phyloP scores from a whole-genome alignment of 2,329 filamentous ascomycete genomes.

The Fusarium hostae region DNA sequence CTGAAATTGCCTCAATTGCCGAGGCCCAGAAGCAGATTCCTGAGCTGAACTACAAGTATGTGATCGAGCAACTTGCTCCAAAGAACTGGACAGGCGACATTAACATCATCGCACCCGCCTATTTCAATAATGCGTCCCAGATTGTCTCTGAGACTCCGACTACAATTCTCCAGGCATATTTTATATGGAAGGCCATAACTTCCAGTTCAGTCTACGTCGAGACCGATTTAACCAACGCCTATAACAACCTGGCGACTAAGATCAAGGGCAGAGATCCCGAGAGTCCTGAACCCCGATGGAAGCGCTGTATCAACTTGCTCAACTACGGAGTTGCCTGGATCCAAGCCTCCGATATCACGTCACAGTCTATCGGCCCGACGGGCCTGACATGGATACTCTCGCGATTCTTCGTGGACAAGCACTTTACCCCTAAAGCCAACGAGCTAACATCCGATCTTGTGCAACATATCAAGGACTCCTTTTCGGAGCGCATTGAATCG shows the following conservation, averaged over 20 bases:
- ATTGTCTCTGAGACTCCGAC: background rate
- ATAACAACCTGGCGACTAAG: background rate
- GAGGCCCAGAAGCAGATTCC: background rate
- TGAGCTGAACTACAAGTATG: background rate
- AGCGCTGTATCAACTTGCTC: background rate
- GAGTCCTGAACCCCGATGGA: background rate
- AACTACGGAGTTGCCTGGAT: slow-evolving; percentile 5
- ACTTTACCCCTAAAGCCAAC: slow-evolving; percentile 73
- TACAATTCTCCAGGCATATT: background rate
- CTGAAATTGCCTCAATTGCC: fast-evolving
- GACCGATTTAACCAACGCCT: background rate
- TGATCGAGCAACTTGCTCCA: background rate
- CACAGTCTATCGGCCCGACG: background rate
- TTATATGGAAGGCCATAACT: background rate
- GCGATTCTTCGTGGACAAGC: slow-evolving; percentile 75
- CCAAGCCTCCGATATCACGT: background rate
- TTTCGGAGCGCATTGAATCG: slow-evolving; percentile 67
- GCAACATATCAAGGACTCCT: slow-evolving; percentile 75
- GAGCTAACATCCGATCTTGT: slow-evolving; percentile 74
- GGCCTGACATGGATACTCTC: slow-evolving; percentile 75
- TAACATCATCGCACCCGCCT: fast-evolving
- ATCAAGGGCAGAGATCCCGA: background rate
- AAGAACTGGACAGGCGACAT: background rate
- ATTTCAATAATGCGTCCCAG: background rate
- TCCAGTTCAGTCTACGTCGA: background rate